Percentiles rank a stretch among this genome's conserved stretches.
These are phyloP conservation scores for Coemansia erecta DNA, from an alignment of 192 early-diverging fungal species.

Conservation along the genomic window DNA sequence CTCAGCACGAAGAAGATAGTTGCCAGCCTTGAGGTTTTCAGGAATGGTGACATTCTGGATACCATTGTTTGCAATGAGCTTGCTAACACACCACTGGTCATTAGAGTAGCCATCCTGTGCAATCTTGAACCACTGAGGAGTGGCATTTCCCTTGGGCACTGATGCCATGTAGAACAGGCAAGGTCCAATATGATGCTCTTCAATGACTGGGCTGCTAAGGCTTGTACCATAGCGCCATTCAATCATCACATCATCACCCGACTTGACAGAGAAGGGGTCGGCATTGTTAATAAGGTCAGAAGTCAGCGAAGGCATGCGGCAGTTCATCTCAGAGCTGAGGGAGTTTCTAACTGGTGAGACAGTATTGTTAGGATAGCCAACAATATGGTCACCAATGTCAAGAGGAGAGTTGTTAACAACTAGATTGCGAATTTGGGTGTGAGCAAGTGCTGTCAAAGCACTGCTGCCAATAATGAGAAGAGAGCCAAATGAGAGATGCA, in stretches of 20 bases:
- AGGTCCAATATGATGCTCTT: slow-evolving; percentile 1
- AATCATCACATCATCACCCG: neutral
- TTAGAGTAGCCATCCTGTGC: neutral
- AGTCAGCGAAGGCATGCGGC: neutral
- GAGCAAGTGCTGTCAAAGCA: slow-evolving; percentile 13
- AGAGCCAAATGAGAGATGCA: neutral
- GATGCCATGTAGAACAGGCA: slow-evolving; percentile 8
- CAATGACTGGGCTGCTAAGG: neutral
- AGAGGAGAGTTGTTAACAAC: neutral
- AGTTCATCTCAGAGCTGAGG: neutral
- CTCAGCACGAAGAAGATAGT: slow-evolving; percentile 5
- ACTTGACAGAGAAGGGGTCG: neutral
- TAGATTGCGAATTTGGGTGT: slow-evolving; percentile 6
- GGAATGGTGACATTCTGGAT: slow-evolving; percentile 4
- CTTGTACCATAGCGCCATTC: neutral
- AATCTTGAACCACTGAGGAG: slow-evolving; percentile 2
- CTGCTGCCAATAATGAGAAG: slow-evolving; percentile 2
- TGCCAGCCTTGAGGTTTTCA: neutral
- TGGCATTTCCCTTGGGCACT: neutral
- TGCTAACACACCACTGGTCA: neutral
- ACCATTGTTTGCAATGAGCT: slow-evolving; percentile 1
- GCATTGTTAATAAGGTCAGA: too few species aligned
- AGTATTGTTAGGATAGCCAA: neutral
- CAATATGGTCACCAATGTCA: neutral
- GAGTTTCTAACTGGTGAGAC: neutral